phyloP scores from a whole-genome alignment of 1,284 basidiomycete species.

The Fomitopsis betulina region DNA sequence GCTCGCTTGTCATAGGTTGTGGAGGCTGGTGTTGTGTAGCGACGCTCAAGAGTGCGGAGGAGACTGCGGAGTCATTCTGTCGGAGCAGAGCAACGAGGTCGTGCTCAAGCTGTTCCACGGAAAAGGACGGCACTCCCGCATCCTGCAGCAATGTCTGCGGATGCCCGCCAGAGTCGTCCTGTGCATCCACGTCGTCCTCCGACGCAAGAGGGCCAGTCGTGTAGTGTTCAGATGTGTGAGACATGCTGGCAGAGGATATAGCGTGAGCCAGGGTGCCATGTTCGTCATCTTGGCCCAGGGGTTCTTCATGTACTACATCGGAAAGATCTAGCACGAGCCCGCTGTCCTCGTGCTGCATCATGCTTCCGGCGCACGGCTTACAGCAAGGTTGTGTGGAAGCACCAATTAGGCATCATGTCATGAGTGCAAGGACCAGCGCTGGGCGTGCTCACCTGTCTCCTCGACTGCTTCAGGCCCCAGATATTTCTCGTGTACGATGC shows the following conservation, averaged over 20 bases:
- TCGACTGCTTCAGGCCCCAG: not conserved
- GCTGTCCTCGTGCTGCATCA: conserved; percentile 50
- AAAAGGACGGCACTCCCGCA: conserved; percentile 34
- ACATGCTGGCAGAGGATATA: conserved; percentile 4
- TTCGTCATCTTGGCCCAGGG: conserved; percentile 36
- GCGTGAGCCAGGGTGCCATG: conserved; percentile 28
- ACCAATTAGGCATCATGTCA: not conserved
- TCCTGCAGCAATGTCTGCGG: conserved; percentile 18
- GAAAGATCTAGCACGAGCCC: conserved; percentile 65
- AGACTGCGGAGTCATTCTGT: conserved; percentile 62
- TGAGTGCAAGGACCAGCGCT: not conserved
- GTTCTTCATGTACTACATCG: conserved; percentile 74
- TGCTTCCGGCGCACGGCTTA: not conserved
- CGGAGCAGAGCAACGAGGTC: conserved; percentile 67
- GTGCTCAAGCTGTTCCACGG: conserved; percentile 69
- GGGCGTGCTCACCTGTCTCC: not conserved
- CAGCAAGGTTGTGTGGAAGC: not conserved
- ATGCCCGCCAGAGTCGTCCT: conserved; percentile 18
- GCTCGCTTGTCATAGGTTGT: conserved; percentile 4
- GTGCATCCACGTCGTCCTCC: conserved; percentile 25
- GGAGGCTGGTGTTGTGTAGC: conserved; percentile 51
- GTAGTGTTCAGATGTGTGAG: conserved; percentile 20
- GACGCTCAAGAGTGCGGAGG: conserved; percentile 53
- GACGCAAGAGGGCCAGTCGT: conserved; percentile 18
- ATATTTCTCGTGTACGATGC: not conserved